Base-by-base conservation (phyloP, 108 stramenopile genomes). In the Parietichytrium sp. region DNA sequence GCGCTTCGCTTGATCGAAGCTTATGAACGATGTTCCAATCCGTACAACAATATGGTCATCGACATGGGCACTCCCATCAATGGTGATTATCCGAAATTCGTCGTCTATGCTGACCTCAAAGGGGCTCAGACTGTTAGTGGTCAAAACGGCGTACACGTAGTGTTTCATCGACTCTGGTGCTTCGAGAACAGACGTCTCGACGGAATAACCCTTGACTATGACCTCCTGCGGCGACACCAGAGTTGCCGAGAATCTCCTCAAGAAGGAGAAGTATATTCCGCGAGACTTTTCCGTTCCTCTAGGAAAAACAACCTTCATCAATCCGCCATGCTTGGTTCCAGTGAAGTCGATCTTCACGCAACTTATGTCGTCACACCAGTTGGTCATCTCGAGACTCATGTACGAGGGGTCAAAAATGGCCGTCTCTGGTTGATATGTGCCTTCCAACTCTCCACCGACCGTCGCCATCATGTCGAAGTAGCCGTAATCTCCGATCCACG, bases 401-500 rank as follows among this genome's bases (percentile, higher is more conserved):
- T 72, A 45, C 38, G 36, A 42, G 6, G 61, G 61, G n/a, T 23
- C 6, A 15, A 72, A 33, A 25, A 72, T 27, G 10, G 61, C 61
- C 8, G 13, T 38, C 16, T 20, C 20, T 72, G 29, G 36, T 1
- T 72, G 23, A 72, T 72, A 72, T 47, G 33, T 72, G 2, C 38
- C 20, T 6, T 72, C n/a, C 33, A 25, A 42, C 61, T 31, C 38
- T 6, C 20, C 6, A 18, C 20, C 38, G 20, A n/a, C 36, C 8
- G 23, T 6, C 29, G 61, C 38, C 10, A 33, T 10, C 42, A 72
- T 42, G 20, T 72, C 61, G 25, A 72, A 72, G 61, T 45, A 72
- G 13, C 84, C 84, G 31, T 85, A 85, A 61, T 85, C 84, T 4
- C 80, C 54, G 29, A 85, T 85, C 84, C 84, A 85, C 12, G 84